Evolutionary conservation across 495 filamentous ascomycete species (phyloP), one percentile per base, ranked within the genome.

Genomic region (Penicillium dipodomyicola): DNA sequence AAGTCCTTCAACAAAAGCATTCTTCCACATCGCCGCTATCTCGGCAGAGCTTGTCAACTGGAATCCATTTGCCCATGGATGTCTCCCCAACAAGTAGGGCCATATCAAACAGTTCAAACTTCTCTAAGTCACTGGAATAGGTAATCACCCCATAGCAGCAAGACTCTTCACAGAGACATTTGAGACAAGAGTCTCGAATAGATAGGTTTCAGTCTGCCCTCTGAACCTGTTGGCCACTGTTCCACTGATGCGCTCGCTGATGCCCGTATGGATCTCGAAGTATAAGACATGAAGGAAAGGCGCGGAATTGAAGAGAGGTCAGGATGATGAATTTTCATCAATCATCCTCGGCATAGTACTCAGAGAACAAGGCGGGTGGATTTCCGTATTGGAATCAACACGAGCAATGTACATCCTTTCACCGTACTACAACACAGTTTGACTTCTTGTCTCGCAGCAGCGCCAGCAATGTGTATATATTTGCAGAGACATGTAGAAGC

Each of bases 181-280:
- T 41, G 27, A 15, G 32, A 40, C 32, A 44, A 54, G n/a, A 47
- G n/a, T 49, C 10, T 17, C 23, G 14, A 46, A 27, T 15, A 23
- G 14, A 19, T 45, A 52, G 43, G 43, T 37, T 30, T 46, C 25
- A 37, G 47, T 49, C 56, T 37, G 33, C 42, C 32, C 51, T 9
- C 45, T 57, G 47, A 49, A 46, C 40, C 57, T 54, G 29, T 60
- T 52, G 49, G 58, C 66, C 75, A 68, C 67, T 75, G 57, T 67
- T 67, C 74, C 77, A 80, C 83, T 83, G 78, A 77, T 80, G 72
- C 78, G 80, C 84, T 86, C 83, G 82, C 81, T 83, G 78, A 79
- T 77, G 76, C 74, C 71, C 63, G 52, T 63, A 50, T 57, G 41
- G 71, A 60, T 67, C 62, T 59, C 63, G 54, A 63, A 59, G 68